Evolutionary conservation across 2,329 filamentous ascomycete genomes (phyloP).

Genomic region (Diaporthe caulivora): DNA sequence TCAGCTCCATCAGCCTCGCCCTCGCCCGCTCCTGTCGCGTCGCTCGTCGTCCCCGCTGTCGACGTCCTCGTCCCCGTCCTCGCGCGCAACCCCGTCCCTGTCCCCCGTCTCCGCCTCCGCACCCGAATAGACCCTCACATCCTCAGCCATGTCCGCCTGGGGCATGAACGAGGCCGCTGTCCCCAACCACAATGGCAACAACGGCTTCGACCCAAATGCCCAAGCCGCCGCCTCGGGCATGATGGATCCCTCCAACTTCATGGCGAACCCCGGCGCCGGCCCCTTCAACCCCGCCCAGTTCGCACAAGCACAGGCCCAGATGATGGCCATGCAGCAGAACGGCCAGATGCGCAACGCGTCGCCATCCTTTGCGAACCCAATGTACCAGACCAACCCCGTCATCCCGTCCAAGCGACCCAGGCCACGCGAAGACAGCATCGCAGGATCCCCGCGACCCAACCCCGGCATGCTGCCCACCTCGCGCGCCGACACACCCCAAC

Average conservation of each 20-base stretch:
- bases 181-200: conserved; percentile 78
- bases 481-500: conserved; percentile 92
- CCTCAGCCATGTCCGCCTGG: conserved; percentile 77
- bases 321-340: conserved; percentile 77
- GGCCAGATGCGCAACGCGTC: conserved; percentile 86
- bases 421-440: conserved; percentile 85
- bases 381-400: conserved; percentile 86
- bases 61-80: not conserved
- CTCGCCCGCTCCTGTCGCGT: conserved; percentile 21
- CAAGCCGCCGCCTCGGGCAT: conserved; percentile 62
- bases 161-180: conserved; percentile 75
- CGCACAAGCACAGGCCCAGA: conserved; percentile 61
- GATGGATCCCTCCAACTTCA: conserved; percentile 75
- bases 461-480: conserved; percentile 82
- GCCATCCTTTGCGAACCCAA: conserved; percentile 80
- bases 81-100: conserved; percentile 22
- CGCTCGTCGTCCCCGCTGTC: conserved; percentile 22
- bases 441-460: conserved; percentile 83
- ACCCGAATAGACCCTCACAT: conserved; percentile 44
- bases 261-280: conserved; percentile 63
- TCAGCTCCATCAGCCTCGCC: conserved; percentile 35
- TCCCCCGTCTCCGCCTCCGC: conserved; percentile 35
- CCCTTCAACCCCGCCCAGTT: conserved; percentile 74
- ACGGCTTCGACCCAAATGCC: conserved; percentile 72
- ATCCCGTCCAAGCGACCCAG: conserved; percentile 91